Evolutionary conservation across 306 rosid species (phyloP), one percentile per base, ranked within the genome.

Genomic region (Begonia masoniana): DNA sequence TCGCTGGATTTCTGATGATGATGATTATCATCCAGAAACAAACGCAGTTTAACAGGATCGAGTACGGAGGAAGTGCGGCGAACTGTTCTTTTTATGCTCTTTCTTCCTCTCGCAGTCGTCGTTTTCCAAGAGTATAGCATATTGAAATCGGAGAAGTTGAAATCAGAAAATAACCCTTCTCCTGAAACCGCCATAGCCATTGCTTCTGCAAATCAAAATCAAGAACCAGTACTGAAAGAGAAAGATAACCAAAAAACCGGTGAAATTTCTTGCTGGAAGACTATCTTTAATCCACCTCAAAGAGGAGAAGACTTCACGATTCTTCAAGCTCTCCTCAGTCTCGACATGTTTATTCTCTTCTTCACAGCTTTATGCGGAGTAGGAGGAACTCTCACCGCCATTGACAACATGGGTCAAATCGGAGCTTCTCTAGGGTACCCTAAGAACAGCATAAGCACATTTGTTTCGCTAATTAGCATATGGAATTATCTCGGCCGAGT

Each of bases 291-390:
- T 17, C 71, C 60, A 9, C 72, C 77, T 12, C 58, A 36, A 11
- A 68, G 63, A 24, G 77, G 77, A 13, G 77, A 72, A 21, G 77
- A 72, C 50, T 54, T 56, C 62, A 72, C 72, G 0, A 66, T 66
- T 54, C 55, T 60, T 4, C 77, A 72, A 45, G 77, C 66, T 0
- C 41, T 72, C 0, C 61, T 66, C 62, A 66, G 72, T 58, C 2
- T 41, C 12, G 77, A 71, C 61, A 71, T 71, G 77, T 4, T 62
- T n/a, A 54, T 66, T n/a, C 31, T 71, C 11, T 42, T 71, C 52
- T 8, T 53, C 14, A 23, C 51, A 6, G 65, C 72, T 11, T 14
- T 43, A 1, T 66, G 71, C 5, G 66, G 72, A 2, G 62, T 58
- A 1, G 72, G 77, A n/a, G 71, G 69, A 13, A 72, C 72, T 0